phyloP scores from a whole-genome alignment of 1,284 basidiomycete species.

The Ganoderma meredithae region DNA sequence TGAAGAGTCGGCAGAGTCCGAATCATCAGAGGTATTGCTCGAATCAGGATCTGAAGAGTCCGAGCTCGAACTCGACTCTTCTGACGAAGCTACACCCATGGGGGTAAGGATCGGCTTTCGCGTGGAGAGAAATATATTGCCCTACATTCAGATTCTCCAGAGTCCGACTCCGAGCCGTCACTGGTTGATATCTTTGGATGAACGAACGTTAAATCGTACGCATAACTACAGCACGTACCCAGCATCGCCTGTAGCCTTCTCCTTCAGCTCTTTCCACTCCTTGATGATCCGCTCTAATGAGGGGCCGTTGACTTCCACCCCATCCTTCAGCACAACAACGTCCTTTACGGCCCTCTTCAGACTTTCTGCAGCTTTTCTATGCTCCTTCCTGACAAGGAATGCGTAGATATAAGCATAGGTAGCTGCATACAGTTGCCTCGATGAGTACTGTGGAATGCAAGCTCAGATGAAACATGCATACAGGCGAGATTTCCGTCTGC shows the following conservation, averaged over 20 bases:
- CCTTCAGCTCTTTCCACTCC: constrained; percentile 59
- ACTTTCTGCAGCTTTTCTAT: constrained; percentile 70
- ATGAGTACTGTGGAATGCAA: background rate
- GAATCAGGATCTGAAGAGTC: constrained; percentile 34
- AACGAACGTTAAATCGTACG: background rate
- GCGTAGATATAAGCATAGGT: constrained; percentile 77
- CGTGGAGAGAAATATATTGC: constrained; percentile 14
- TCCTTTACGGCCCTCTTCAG: constrained; percentile 62
- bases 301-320: constrained; percentile 52
- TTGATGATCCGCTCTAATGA: constrained; percentile 68
- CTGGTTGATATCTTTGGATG: constrained; percentile 2
- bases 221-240: constrained; percentile 24
- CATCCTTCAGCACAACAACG: constrained; percentile 63
- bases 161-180: constrained; percentile 14
- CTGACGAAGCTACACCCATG: constrained; percentile 26
- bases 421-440: constrained; percentile 45
- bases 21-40: constrained; percentile 18
- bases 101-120: constrained; percentile 1
- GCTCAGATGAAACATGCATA: constrained; percentile 27
- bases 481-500: constrained; percentile 36
- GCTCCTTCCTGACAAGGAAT: constrained; percentile 70
- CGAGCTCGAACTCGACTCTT: constrained; percentile 24
- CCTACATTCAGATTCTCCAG: constrained; percentile 35
- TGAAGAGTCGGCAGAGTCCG: constrained; percentile 19
- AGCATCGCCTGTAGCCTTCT: constrained; percentile 27